Conservation (phyloP, 305 asterid species). For the Striga hermonthica region DNA sequence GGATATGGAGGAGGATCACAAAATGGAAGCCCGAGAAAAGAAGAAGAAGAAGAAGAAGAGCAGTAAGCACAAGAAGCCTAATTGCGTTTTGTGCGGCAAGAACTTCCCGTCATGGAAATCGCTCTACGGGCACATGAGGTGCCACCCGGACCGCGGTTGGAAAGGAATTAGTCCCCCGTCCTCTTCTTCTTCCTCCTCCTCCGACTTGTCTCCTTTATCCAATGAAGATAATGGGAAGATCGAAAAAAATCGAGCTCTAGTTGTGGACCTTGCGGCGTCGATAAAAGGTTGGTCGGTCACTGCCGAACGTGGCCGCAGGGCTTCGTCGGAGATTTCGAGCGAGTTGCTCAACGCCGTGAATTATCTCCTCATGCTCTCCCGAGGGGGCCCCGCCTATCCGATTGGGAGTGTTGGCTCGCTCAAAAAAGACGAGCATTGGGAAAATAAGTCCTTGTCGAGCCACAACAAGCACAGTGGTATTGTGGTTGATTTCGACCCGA, state of each 20-base stretch:
- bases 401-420: background rate
- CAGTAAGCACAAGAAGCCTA: background rate
- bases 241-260: background rate
- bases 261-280: constrained; percentile 30
- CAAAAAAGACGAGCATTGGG: background rate
- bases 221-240: background rate
- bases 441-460: constrained; percentile 36
- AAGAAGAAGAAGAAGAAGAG: background rate
- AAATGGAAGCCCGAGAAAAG: background rate
- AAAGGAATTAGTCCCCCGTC: constrained; percentile 36
- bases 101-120: constrained; percentile 58
- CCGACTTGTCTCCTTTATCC: background rate
- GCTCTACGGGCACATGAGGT: constrained; percentile 71
- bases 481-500: background rate
- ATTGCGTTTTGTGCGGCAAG: constrained; percentile 45
- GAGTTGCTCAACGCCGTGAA: constrained; percentile 38
- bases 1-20: background rate
- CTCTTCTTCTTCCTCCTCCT: constrained; percentile 16
- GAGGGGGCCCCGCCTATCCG: constrained; percentile 4
- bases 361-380: constrained; percentile 42
- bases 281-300: constrained; percentile 48
- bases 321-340: constrained; percentile 24
- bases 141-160: constrained; percentile 67
- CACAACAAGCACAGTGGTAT: constrained; percentile 40
- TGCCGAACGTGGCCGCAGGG: constrained; percentile 53